Evolutionary conservation across 805 yeast species (phyloP).

Genomic region (Teunomyces funiuensis): DNA sequence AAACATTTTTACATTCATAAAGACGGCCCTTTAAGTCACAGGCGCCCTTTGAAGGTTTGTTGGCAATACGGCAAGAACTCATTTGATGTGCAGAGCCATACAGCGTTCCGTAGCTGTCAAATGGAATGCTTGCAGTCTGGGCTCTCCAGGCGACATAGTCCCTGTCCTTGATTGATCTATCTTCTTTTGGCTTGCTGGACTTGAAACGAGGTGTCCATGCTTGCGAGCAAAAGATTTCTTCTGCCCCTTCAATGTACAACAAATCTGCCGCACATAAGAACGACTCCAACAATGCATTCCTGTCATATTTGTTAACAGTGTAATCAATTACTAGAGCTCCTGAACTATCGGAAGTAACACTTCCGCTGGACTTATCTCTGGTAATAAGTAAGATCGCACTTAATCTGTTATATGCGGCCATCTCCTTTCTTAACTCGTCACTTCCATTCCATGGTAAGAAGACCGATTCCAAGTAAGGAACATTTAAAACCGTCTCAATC

Average conservation of each 20-base stretch:
- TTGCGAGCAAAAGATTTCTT: constrained; percentile 39
- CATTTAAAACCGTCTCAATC: constrained; percentile 48
- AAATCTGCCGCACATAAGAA: constrained; percentile 42
- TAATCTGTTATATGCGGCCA: constrained; percentile 36
- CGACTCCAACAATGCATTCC: constrained; percentile 38
- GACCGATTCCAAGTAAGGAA: constrained; percentile 39
- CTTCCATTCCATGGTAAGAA: constrained; percentile 46
- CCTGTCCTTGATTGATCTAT: constrained; percentile 39
- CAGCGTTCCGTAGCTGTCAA: constrained; percentile 27
- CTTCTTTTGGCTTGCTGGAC: constrained; percentile 32
- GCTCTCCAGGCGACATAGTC: constrained; percentile 44
- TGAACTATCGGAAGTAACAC: constrained; percentile 37
- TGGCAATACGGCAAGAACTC: constrained; percentile 27
- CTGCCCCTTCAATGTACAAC: constrained; percentile 49
- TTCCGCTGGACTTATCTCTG: constrained; percentile 46
- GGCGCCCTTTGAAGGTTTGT: constrained; percentile 25
- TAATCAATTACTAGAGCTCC: constrained; percentile 38
- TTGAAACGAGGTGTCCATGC: constrained; percentile 37
- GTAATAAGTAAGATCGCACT: constrained; percentile 44
- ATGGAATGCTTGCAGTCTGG: constrained; percentile 23
- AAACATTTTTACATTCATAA: constrained; percentile 25
- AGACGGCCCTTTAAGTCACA: constrained; percentile 24
- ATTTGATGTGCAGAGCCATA: constrained; percentile 32
- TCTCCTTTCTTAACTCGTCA: constrained; percentile 28
- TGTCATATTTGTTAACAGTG: constrained; percentile 39